Base-by-base conservation (phyloP, 306 rosid species). In the Canavalia gladiata region DNA sequence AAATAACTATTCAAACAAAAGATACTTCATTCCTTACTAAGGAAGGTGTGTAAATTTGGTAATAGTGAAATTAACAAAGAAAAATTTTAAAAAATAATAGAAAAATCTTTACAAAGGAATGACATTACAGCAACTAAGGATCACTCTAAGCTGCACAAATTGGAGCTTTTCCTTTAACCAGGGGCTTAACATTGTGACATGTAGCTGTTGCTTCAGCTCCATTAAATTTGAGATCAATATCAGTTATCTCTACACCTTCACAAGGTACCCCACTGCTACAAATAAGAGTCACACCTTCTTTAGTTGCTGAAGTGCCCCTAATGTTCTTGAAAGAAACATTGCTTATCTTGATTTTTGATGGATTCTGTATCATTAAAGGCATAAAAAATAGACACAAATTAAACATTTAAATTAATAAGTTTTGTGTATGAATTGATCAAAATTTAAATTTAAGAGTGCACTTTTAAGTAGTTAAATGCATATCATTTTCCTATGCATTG, bases 251-350 rank as follows among this genome's bases (percentile, higher is more conserved):
- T 4, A 76, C 73, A 5, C 7, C 52, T 1, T 63, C 64, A 64
- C 72, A 76, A 4, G 81, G 72, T 76, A 63, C 72, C 8, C 64
- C 51, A 63, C 64, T 37, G 29, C 81, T 75, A n/a, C 80, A 75
- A 7, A 8, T 30, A 13, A 75, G 49, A n/a, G n/a, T 1, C 0
- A 59, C 59, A 3, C 80, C 80, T 31, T 75, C 59, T n/a, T 3
- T 0, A 8, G 42, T 39, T 39, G 6, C 66, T 8, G 78, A 73
- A 4, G 78, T 73, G 2, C 78, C 78, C 41, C 39, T 37, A 9
- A 73, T 73, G 29, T 73, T 74, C 46, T 43, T 74, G 57, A 58
- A 74, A 3, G 57, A 5, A 43, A 74, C 57, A 8, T 74, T 74
- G 57, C 79, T 74, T 74, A 74, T 43, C 43, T 58, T 42, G 43